Evolutionary conservation across 1,284 basidiomycete genomes (phyloP), one percentile per base, ranked within the genome.

Genomic region (Mycosarcoma mackinlayi): DNA sequence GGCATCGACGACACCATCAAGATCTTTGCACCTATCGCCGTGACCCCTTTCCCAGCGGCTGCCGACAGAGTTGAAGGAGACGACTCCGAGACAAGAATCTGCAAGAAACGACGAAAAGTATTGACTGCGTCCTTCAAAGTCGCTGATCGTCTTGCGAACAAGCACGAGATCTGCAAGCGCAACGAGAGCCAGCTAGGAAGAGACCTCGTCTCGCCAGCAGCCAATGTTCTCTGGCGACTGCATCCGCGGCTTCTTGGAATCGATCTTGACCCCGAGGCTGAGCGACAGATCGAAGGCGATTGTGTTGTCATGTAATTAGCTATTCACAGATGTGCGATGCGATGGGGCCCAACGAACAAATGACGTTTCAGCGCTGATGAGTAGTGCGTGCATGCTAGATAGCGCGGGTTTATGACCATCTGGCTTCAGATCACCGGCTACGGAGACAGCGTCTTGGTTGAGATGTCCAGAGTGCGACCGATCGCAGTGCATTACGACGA

Each of bases 1-100:
- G 93, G 94, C 1, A 95, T 97, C 62, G 94, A 96, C 81, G 86
- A 87, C 7, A 92, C 91, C 1, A 87, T 95, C 64, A 96, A 96
- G 86, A 83, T 93, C 37, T 93, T 93, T 82, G 88, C 88, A 0
- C 90, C 91, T 4, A 40, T 68, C 49, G 45, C 47, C 7, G 18
- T 46, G 16, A 56, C 58, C n/a, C 53, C 64, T 13, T 61, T 52
- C 10, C 45, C 55, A 13, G 46, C 51, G 9, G 28, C 18, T 30
- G 27, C 34, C 13, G 27, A 11, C 2, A 9, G 31, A 21, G 27
- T 13, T 8, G 31, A 28, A 3, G 19, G 9, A 7, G 24, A 7
- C 1, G 25, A 34, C 19, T n/a, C 13, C 8, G 25, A 19, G 21
- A 7, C 52, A 19, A 33, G 18, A 34, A n/a, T 19, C 3, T 18